phyloP scores from a whole-genome alignment of 129 eudicot genomes.

The Solidago caesia region DNA sequence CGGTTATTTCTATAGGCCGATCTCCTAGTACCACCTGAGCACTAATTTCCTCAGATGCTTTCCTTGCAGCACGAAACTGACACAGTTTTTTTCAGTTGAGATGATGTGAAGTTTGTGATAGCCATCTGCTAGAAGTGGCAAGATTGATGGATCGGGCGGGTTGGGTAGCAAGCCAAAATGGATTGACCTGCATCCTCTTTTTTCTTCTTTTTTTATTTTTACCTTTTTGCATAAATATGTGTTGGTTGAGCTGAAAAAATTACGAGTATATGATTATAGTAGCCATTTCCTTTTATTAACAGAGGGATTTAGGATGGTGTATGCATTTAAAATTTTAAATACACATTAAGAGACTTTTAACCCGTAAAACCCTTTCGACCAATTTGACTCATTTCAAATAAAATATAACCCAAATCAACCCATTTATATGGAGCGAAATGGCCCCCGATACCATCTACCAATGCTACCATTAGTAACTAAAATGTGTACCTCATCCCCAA shows the following conservation, averaged over 20 bases:
- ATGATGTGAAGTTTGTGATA: background rate
- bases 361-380: background rate
- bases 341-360: background rate
- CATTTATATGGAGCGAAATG: background rate
- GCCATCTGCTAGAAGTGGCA: background rate
- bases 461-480: background rate
- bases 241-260: background rate
- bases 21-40: constrained; percentile 92
- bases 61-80: constrained; percentile 93
- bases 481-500: constrained; percentile 73
- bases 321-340: background rate
- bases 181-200: background rate
- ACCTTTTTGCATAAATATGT: background rate
- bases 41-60: constrained; percentile 75
- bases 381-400: background rate
- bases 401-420: background rate
- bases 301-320: background rate
- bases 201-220: background rate
- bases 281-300: background rate
- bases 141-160: background rate
- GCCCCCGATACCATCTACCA: background rate
- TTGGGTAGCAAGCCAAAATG: background rate
- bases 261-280: background rate
- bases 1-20: constrained; percentile 94
- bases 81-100: background rate